phyloP scores from a whole-genome alignment of 2,329 filamentous ascomycete species.

The Macrophomina tecta region DNA sequence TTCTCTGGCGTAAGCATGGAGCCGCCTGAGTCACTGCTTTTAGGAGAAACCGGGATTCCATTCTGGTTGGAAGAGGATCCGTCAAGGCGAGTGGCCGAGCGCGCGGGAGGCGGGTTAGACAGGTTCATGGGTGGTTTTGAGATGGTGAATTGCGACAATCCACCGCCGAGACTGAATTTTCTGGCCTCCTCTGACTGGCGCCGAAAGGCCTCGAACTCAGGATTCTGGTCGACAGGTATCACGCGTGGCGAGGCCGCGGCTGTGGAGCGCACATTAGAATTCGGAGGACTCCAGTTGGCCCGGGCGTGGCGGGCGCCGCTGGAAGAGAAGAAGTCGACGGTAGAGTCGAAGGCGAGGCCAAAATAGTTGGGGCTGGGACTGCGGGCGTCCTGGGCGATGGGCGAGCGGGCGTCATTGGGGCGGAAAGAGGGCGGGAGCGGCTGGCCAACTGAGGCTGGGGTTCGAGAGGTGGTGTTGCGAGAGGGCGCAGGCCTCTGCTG shows the following conservation, averaged over 20 bases:
- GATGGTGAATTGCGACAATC: constrained; percentile 49
- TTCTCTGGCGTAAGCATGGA: constrained; percentile 25
- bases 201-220: constrained; percentile 81
- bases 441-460: constrained; percentile 33
- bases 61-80: constrained; percentile 7
- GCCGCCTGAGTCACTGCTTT: constrained; percentile 18
- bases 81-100: constrained; percentile 8
- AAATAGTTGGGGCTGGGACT: constrained; percentile 83
- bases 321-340: constrained; percentile 67
- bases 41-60: constrained; percentile 13
- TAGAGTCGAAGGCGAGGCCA: constrained; percentile 71
- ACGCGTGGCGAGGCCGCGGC: constrained; percentile 71
- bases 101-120: constrained; percentile 6
- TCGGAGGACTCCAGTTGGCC: constrained; percentile 76
- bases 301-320: constrained; percentile 63
- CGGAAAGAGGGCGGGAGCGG: constrained; percentile 36
- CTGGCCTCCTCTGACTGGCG: constrained; percentile 72
- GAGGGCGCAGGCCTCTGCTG: constrained; percentile 38
- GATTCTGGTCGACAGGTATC: constrained; percentile 75
- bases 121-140: constrained; percentile 11
- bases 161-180: constrained; percentile 49
- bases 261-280: constrained; percentile 74
- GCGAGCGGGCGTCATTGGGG: constrained; percentile 42
- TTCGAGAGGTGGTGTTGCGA: constrained; percentile 34
- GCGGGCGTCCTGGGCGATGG: constrained; percentile 39